Evolutionary conservation across 345 rosid species (phyloP).

Genomic region (Raphanus raphanistrum): DNA sequence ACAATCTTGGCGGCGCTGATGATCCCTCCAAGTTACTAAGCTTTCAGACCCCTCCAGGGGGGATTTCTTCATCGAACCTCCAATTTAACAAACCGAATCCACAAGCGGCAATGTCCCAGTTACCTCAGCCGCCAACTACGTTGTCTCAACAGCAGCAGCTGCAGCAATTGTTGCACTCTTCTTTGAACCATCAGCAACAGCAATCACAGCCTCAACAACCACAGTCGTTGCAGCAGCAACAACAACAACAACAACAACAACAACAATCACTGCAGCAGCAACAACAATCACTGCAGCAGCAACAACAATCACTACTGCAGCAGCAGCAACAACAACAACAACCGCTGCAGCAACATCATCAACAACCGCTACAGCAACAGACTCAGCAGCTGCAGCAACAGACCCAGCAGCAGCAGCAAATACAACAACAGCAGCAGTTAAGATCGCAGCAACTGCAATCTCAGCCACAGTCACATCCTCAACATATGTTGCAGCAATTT

Average conservation of each 20-base stretch:
- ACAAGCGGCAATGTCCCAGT: constrained; percentile 38
- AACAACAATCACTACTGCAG: constrained; percentile 27
- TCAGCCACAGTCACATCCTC: constrained; percentile 42
- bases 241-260: constrained; percentile 16
- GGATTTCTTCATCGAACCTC: constrained; percentile 35
- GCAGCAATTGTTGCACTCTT: constrained; percentile 40
- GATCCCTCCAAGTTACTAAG: constrained; percentile 44
- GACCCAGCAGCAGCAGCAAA: constrained; percentile 31
- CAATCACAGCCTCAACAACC: constrained; percentile 22
- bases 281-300: constrained; percentile 23
- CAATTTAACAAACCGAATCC: constrained; percentile 39
- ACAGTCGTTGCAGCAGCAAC: not conserved
- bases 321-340: constrained; percentile 34
- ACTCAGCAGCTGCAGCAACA: constrained; percentile 29
- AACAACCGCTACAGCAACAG: constrained; percentile 37
- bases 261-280: constrained; percentile 29
- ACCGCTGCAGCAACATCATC: constrained; percentile 34
- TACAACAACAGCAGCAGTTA: constrained; percentile 40
- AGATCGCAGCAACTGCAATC: constrained; percentile 41
- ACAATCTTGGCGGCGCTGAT: constrained; percentile 34
- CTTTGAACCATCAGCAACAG: constrained; percentile 39
- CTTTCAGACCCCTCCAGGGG: constrained; percentile 40
- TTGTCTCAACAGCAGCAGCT: constrained; percentile 48
- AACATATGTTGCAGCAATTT: constrained; percentile 37
- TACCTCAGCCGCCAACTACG: constrained; percentile 41